phyloP scores from a whole-genome alignment of 2,329 filamentous ascomycete genomes.

The Botrytis pseudocinerea region DNA sequence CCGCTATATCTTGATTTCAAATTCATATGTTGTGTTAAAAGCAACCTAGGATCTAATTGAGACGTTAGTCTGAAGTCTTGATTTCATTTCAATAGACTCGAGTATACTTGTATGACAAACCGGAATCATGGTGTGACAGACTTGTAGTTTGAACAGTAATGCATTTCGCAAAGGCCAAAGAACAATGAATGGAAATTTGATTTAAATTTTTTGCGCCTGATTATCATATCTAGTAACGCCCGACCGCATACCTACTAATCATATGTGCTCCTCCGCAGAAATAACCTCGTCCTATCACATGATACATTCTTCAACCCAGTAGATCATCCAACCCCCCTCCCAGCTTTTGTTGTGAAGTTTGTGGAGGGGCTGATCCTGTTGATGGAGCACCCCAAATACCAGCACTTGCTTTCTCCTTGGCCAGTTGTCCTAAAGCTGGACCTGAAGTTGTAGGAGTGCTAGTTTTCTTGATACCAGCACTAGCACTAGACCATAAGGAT shows the following conservation, averaged over 20 bases:
- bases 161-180: background rate
- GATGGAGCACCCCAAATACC: slow-evolving; percentile 86
- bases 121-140: background rate
- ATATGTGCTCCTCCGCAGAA: slow-evolving; percentile 11
- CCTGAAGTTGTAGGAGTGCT: slow-evolving; percentile 61
- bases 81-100: background rate
- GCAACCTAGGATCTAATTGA: background rate
- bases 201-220: slow-evolving; percentile 14
- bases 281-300: background rate
- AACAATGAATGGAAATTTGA: background rate
- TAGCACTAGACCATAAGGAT: slow-evolving; percentile 72
- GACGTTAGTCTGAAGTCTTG: background rate
- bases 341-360: slow-evolving; percentile 39
- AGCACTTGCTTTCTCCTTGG: slow-evolving; percentile 95
- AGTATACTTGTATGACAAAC: background rate
- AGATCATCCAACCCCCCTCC: slow-evolving; percentile 47
- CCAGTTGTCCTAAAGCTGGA: slow-evolving; percentile 86
- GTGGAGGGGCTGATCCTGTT: slow-evolving; percentile 26
- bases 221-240: slow-evolving; percentile 23
- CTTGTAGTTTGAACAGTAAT: background rate
- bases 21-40: background rate
- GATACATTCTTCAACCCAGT: slow-evolving; percentile 42
- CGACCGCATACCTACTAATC: slow-evolving; percentile 8
- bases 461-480: slow-evolving; percentile 72
- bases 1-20: background rate